These are phyloP conservation scores for Ophiostoma himal-ulmi DNA, from an alignment of 2,329 filamentous ascomycete genomes.

Conservation along the genomic window DNA sequence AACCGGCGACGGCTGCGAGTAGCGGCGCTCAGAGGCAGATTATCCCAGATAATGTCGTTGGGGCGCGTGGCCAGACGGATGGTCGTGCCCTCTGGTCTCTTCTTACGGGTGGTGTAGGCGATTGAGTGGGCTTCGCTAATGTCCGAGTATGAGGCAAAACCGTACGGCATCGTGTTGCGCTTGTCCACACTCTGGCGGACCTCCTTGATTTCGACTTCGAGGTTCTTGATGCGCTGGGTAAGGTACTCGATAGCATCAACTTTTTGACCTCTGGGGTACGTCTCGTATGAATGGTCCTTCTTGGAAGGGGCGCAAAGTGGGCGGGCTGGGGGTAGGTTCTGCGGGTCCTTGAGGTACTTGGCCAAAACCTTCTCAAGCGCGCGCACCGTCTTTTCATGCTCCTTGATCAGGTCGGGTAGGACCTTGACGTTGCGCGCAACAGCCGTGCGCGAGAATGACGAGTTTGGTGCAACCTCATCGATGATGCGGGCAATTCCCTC, in stretches of 20 bases:
- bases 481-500: slow-evolving; percentile 83
- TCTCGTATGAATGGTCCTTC: slow-evolving; percentile 62
- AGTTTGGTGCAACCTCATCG: slow-evolving; percentile 71
- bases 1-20: slow-evolving; percentile 66
- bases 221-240: slow-evolving; percentile 71
- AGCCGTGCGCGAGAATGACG: slow-evolving; percentile 70
- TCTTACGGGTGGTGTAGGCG: slow-evolving; percentile 73
- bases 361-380: slow-evolving; percentile 77
- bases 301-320: slow-evolving; percentile 76
- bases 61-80: slow-evolving; percentile 77
- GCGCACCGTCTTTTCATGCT: slow-evolving; percentile 75
- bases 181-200: slow-evolving; percentile 77
- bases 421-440: slow-evolving; percentile 90
- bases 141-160: slow-evolving; percentile 87
- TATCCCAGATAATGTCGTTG: slow-evolving; percentile 94
- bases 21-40: slow-evolving; percentile 66
- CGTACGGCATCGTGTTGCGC: slow-evolving; percentile 81
- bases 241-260: slow-evolving; percentile 93
- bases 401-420: slow-evolving; percentile 74
- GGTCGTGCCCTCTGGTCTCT: slow-evolving; percentile 71
- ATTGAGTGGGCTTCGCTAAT: slow-evolving; percentile 85
- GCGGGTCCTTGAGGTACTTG: slow-evolving; percentile 84
- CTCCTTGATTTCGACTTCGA: slow-evolving; percentile 80
- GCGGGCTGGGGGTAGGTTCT: slow-evolving; percentile 67
- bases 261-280: slow-evolving; percentile 63